Evolutionary conservation across 2,329 filamentous ascomycete species (phyloP).

Genomic region (Hypoxylon sp.): DNA sequence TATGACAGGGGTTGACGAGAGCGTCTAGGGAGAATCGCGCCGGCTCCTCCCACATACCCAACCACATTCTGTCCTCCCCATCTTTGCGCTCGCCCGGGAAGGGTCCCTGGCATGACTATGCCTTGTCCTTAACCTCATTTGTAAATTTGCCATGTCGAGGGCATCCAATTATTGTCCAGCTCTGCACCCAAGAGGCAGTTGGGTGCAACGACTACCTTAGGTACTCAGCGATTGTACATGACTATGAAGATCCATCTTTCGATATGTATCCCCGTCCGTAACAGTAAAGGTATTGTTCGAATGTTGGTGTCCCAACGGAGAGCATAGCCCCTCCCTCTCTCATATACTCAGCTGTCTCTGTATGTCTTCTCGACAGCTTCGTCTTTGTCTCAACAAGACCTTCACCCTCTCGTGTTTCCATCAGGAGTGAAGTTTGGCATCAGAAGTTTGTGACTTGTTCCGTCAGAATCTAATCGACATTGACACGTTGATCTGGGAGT

Average conservation of each 20-base stretch:
- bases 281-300: constrained; percentile 24
- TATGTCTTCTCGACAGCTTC: constrained; percentile 21
- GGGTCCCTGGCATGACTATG: constrained; percentile 36
- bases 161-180: constrained; percentile 39
- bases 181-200: constrained; percentile 41
- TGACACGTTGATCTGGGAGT: constrained; percentile 43
- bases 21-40: constrained; percentile 46
- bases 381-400: constrained; percentile 17
- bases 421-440: constrained; percentile 21
- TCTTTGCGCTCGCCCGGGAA: constrained; percentile 44
- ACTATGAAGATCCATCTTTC: constrained; percentile 23
- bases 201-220: constrained; percentile 46
- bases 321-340: constrained; percentile 34
- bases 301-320: constrained; percentile 22
- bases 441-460: constrained; percentile 41
- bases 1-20: constrained; percentile 46
- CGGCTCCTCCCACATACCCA: constrained; percentile 46
- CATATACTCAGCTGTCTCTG: constrained; percentile 44
- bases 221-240: constrained; percentile 37
- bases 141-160: constrained; percentile 38
- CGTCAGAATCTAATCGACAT: constrained; percentile 35
- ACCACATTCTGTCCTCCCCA: constrained; percentile 44
- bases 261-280: constrained; percentile 30
- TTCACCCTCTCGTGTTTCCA: constrained; percentile 22
- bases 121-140: constrained; percentile 45